Evolutionary conservation across 148 eudicot genomes (phyloP).

Genomic region (Persicaria maculosa): DNA sequence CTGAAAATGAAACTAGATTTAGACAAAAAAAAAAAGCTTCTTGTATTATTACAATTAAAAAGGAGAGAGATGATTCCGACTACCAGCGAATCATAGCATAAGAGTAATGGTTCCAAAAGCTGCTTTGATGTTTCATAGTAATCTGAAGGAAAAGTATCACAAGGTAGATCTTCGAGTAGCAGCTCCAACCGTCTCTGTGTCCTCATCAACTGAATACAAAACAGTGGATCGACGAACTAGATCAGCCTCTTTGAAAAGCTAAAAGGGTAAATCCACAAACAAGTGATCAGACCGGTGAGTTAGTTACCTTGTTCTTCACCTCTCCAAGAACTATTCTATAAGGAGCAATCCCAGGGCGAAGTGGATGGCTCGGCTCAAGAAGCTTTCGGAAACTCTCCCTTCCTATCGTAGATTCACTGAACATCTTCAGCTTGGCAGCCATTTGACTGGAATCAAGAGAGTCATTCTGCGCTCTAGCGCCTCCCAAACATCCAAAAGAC

Average conservation of each 20-base stretch:
- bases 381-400: conserved; percentile 80
- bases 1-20: conserved; percentile 31
- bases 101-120: conserved; percentile 68
- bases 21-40: background rate
- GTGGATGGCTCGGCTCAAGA: conserved; percentile 71
- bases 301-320: conserved; percentile 71
- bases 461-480: conserved; percentile 23
- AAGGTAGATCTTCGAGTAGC: conserved; percentile 73
- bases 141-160: conserved; percentile 60
- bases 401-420: conserved; percentile 66
- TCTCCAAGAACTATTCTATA: conserved; percentile 83
- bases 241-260: background rate
- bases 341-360: conserved; percentile 64
- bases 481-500: conserved; percentile 14
- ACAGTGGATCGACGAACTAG: background rate
- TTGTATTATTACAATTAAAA: background rate
- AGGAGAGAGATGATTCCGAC: background rate
- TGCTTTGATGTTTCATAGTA: conserved; percentile 68
- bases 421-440: conserved; percentile 53
- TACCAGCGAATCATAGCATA: conserved; percentile 94
- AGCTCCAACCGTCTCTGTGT: conserved; percentile 70
- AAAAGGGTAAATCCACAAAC: background rate
- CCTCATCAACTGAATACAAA: conserved; percentile 50
- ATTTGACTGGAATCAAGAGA: conserved; percentile 34
- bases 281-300: background rate